Base-by-base conservation (phyloP, 1,139 yeast species). In the Blastobotrys capitulatus region DNA sequence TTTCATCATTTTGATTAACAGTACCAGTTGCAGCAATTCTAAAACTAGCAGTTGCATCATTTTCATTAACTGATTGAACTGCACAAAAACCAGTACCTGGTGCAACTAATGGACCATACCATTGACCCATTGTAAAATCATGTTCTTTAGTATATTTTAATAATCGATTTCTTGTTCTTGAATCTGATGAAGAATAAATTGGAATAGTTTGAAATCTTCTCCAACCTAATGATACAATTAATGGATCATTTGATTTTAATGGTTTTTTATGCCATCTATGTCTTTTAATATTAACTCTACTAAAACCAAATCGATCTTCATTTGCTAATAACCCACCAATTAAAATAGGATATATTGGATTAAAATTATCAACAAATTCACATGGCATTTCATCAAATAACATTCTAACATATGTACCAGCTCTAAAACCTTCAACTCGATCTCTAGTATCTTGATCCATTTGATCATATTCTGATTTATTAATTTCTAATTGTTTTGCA, bases 201-300 rank as follows among this genome's bases (percentile, higher is more conserved):
- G 99, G 99, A 50, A 92, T 72, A 0, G 98, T 89, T 70, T 94
- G 99, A 73, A 94, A 94, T 68, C 99, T 78, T 72, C 99, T 81
- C 99, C 98, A 94, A 34, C 99, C 99, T 45, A 94, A 73, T 0
- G 97, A 90, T 47, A 94, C 68, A 55, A 94, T 88, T 57, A 94
- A 76, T 1, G 99, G 98, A 71, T 94, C 99, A 64, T 88, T 95
- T 9, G 97, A 82, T 69, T 94, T 94, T 60, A 94, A 75, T 50
- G 94, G 88, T 75, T 89, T 89, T 66, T 90, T 92, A 70, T 92
- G 97, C 99, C 99, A 94, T 74, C 98, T 83, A 66, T 94, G 99
- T 68, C 97, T 83, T 79, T 96, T 88, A 57, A 94, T 81, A 71
- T 97, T 82, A 48, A 88, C 96, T 65, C 87, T 92, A 74, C 89